These are phyloP conservation scores for Daldinia childiae DNA, from an alignment of 495 filamentous ascomycete species.

Conservation along the genomic window DNA sequence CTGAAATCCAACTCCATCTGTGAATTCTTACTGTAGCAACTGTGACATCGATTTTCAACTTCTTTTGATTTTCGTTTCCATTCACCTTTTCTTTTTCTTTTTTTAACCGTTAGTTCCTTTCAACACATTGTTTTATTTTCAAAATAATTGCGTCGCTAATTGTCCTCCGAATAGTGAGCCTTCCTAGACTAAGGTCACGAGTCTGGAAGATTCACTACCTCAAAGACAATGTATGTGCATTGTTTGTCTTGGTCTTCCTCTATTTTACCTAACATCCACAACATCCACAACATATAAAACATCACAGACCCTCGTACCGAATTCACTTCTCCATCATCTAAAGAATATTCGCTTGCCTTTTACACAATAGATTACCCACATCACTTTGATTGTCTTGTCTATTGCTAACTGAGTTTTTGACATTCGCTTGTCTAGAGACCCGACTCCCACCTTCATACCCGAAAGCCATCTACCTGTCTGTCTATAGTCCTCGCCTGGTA, in stretches of 20 bases:
- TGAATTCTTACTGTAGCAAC: neutral
- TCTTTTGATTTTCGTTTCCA: neutral
- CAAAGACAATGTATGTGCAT: constrained; percentile 19
- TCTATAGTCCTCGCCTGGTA: neutral
- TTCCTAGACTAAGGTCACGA: constrained; percentile 11
- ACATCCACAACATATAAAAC: neutral
- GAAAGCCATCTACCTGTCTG: neutral
- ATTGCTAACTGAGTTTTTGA: constrained; percentile 18
- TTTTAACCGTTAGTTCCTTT: neutral
- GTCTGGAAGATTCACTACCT: constrained; percentile 25
- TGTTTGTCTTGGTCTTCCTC: neutral
- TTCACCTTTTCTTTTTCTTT: neutral
- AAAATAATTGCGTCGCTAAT: neutral
- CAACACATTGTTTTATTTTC: neutral
- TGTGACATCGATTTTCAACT: constrained; percentile 1
- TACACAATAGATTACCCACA: neutral
- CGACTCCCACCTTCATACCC: constrained; percentile 1
- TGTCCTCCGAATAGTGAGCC: neutral
- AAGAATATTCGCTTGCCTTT: neutral
- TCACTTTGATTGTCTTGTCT: neutral
- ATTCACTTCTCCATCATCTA: neutral
- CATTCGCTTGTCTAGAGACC: constrained; percentile 3
- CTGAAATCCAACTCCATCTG: constrained; percentile 11
- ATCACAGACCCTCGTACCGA: neutral
- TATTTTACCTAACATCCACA: neutral